Evolutionary conservation across 768 basidiomycete genomes (phyloP).

Genomic region (Trametes cinnabarina): DNA sequence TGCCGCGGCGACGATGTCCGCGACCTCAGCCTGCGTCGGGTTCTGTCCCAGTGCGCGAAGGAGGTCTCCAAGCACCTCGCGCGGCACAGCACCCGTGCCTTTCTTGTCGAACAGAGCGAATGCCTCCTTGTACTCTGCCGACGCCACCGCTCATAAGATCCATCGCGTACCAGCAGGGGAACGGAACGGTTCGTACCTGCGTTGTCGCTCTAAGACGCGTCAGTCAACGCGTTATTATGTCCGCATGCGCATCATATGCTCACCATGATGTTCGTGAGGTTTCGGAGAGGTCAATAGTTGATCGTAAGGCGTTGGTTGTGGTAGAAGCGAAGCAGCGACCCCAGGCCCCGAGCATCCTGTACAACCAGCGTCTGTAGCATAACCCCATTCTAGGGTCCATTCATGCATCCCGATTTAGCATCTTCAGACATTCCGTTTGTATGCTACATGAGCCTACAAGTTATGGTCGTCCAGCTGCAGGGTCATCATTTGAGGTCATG

Average conservation of each 20-base stretch:
- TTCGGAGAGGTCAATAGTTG: neutral
- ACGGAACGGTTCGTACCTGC: slow-evolving; percentile 36
- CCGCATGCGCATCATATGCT: neutral
- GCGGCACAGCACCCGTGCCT: slow-evolving; percentile 86
- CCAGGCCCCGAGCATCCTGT: neutral
- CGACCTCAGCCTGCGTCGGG: slow-evolving; percentile 98
- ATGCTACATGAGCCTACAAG: too few species aligned
- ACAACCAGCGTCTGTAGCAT: neutral
- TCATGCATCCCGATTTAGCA: neutral
- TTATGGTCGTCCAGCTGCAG: too few species aligned
- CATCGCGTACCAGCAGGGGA: neutral
- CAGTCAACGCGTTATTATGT: neutral
- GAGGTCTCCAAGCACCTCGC: slow-evolving; percentile 88
- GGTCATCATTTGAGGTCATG: too few species aligned
- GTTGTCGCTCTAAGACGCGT: slow-evolving; percentile 45
- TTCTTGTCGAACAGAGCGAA: slow-evolving; percentile 98
- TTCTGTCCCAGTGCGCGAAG: slow-evolving; percentile 95
- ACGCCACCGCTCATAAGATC: neutral
- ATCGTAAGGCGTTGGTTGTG: slow-evolving; percentile 2
- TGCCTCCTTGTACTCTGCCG: slow-evolving; percentile 88
- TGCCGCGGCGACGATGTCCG: slow-evolving; percentile 68
- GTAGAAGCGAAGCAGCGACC: neutral
- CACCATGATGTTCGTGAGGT: slow-evolving; percentile 14
- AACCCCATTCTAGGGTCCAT: slow-evolving; percentile 4
- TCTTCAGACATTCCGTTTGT: neutral